phyloP scores from a whole-genome alignment of 1,284 basidiomycete genomes.

The Cutaneotrichosporon cutaneum region DNA sequence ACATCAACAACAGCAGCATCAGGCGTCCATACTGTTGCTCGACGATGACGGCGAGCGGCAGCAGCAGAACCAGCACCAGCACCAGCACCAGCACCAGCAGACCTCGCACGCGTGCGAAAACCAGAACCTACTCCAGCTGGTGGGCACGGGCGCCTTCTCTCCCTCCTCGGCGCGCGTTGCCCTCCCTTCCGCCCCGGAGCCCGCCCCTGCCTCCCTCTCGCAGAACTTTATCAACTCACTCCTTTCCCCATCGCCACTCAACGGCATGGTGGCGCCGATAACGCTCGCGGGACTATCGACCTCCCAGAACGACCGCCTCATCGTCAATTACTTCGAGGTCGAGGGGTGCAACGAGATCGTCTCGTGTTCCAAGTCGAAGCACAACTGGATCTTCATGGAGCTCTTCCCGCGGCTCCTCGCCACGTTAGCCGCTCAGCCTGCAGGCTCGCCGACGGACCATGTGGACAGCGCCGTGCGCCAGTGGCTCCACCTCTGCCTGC shows the following conservation, averaged over 20 bases:
- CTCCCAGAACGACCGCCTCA: constrained; percentile 12
- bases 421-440: constrained; percentile 2
- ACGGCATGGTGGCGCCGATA: constrained; percentile 13
- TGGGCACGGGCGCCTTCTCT: constrained; percentile 4
- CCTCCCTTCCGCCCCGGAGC: background rate
- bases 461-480: constrained; percentile 12
- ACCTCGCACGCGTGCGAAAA: background rate
- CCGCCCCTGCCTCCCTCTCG: background rate
- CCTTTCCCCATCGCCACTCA: constrained; percentile 8
- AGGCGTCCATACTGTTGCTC: constrained; percentile 2
- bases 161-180: constrained; percentile 1
- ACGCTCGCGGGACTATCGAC: constrained; percentile 16
- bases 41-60: background rate
- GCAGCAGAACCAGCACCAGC: background rate
- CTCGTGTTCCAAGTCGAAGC: constrained; percentile 17
- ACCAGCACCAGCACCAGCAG: background rate
- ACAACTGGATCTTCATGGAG: constrained; percentile 30
- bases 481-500: constrained; percentile 22
- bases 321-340: constrained; percentile 27
- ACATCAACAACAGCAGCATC: background rate
- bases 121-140: background rate
- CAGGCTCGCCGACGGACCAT: constrained; percentile 9
- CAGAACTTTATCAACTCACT: constrained; percentile 15
- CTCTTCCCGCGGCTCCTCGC: constrained; percentile 26
- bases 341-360: constrained; percentile 28